phyloP scores from a whole-genome alignment of 257 asterid species.

The Nicotiana benthamiana region DNA sequence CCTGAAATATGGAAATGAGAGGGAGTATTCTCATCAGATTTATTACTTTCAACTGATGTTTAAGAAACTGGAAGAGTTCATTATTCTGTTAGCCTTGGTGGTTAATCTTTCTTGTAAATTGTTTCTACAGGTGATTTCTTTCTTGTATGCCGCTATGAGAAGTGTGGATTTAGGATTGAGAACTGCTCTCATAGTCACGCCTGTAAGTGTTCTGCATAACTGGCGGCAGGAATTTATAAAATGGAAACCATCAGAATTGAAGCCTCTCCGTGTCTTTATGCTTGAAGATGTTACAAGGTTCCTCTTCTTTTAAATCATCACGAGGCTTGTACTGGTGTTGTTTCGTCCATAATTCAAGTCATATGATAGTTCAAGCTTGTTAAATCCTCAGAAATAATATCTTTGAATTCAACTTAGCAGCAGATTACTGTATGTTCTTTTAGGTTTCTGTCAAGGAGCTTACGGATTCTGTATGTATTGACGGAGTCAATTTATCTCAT shows the following conservation, averaged over 20 bases:
- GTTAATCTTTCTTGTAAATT: conserved; percentile 2
- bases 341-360: background rate
- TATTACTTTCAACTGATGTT: background rate
- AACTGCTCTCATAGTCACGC: conserved; percentile 89
- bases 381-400: background rate
- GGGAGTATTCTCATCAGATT: background rate
- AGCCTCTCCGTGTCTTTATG: conserved; percentile 88
- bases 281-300: conserved; percentile 94
- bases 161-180: conserved; percentile 68
- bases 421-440: background rate
- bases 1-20: background rate
- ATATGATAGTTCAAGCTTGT: background rate
- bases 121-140: conserved; percentile 69
- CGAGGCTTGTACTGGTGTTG: background rate
- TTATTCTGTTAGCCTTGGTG: background rate
- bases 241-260: conserved; percentile 89
- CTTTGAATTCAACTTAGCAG: background rate
- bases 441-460: background rate
- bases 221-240: conserved; percentile 87
- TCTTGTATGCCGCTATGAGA: conserved; percentile 92
- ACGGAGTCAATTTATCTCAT: background rate
- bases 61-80: background rate
- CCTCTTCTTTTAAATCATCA: background rate
- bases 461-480: background rate
- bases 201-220: conserved; percentile 93